Conservation (phyloP, 2,329 filamentous ascomycete genomes). For the Botrytis deweyae region DNA sequence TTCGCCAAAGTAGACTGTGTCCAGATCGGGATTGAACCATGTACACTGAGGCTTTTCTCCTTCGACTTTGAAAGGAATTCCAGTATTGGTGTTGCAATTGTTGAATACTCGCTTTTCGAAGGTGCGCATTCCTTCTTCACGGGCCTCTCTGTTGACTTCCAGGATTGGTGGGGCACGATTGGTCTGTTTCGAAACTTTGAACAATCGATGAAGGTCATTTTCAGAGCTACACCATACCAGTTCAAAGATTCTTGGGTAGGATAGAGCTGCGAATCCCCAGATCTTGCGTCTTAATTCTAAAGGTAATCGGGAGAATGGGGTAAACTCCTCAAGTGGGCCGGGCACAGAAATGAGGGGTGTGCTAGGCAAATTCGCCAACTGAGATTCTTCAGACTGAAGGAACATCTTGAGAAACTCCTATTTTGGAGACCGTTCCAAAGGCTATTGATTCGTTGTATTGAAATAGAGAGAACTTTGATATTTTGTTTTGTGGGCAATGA, state of each 20-base stretch:
- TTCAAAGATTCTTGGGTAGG: neutral
- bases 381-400: neutral
- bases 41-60: neutral
- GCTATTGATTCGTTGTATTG: too few species aligned
- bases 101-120: neutral
- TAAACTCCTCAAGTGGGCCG: neutral
- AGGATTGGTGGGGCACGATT: neutral
- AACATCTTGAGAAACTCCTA: neutral
- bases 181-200: neutral
- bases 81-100: neutral
- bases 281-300: neutral
- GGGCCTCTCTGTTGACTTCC: slow-evolving; percentile 2
- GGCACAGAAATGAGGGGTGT: neutral
- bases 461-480: neutral
- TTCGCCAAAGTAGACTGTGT: neutral
- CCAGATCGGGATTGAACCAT: neutral
- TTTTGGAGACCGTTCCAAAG: neutral
- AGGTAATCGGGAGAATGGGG: neutral
- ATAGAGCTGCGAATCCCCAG: neutral
- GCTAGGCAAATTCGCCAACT: neutral
- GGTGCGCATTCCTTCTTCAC: neutral
- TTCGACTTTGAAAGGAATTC: neutral
- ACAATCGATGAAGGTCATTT: neutral
- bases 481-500: neutral
- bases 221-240: neutral